Evolutionary conservation across 176 grass and related monocot genomes (phyloP), one percentile per base, ranked within the genome.

Genomic region (Phyllostachys edulis): DNA sequence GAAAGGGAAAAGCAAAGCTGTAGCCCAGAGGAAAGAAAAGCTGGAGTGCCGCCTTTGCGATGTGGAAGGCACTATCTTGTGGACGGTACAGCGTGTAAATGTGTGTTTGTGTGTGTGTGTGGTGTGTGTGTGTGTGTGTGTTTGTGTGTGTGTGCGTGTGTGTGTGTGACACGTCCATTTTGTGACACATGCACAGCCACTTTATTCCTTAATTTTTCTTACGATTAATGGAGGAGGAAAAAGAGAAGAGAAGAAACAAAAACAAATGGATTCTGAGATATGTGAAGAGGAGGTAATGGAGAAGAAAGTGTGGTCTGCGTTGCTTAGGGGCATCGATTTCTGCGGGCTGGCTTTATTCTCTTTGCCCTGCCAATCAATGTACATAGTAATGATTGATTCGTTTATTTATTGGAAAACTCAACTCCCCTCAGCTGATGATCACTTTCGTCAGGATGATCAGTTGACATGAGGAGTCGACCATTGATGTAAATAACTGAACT

Each of bases 21-120:
- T 81, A 80, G 77, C 56, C 15, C 65, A 42, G 62, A 84, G 52
- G 29, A 29, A 92, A 92, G 29, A 29, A 92, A 92, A 90, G 90
- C 20, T 63, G 60, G 56, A 69, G 62, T 5, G 18, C 16, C 7
- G 9, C 37, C 89, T 88, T 82, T 88, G 88, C 68, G 85, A 94
- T 67, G 90, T 90, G 93, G 88, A 92, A 86, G 72, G 66, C 90
- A 94, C 85, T 84, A 87, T 50, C 84, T 55, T 62, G 67, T 74
- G 88, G 72, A 59, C 47, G 79, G 73, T 57, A 67, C 88, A 67
- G 73, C 59, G 73, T 90, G 88, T 61, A 86, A 78, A 83, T 86
- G n/a, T n/a, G n/a, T n/a, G n/a, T n/a, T n/a, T n/a, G n/a, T n/a
- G 29, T 29, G 29, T 29, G 29, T 29, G 29, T 29, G 29, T 29